phyloP scores from a whole-genome alignment of 2,329 filamentous ascomycete species.

The Cercospora sojina region DNA sequence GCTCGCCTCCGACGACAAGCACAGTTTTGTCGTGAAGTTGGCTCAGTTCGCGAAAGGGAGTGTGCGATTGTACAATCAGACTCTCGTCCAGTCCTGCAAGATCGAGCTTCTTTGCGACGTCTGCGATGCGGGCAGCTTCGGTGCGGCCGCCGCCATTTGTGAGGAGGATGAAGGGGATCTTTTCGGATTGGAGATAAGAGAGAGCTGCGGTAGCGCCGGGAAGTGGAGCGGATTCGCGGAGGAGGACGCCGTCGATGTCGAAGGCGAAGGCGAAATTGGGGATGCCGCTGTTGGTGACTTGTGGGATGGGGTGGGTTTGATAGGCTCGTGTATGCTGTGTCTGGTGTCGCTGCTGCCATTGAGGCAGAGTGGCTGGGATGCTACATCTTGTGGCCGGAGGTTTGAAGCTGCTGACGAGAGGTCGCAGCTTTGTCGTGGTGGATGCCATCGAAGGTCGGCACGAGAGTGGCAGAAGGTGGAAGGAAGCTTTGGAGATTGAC shows the following conservation, averaged over 20 bases:
- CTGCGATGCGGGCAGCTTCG: slow-evolving; percentile 69
- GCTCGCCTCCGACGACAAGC: slow-evolving; percentile 50
- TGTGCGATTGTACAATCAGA: slow-evolving; percentile 87
- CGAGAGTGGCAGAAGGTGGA: background rate
- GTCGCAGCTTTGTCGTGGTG: slow-evolving; percentile 3
- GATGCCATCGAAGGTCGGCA: slow-evolving; percentile 6
- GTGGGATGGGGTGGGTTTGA: slow-evolving; percentile 6
- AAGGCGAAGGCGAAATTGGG: slow-evolving; percentile 58
- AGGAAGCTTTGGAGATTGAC: background rate
- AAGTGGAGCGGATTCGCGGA: slow-evolving; percentile 76
- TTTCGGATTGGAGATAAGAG: slow-evolving; percentile 66
- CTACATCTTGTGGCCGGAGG: background rate
- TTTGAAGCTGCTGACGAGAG: background rate
- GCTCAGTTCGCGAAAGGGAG: slow-evolving; percentile 74
- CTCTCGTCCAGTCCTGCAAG: slow-evolving; percentile 60
- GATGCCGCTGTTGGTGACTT: slow-evolving; percentile 19
- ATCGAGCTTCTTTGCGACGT: slow-evolving; percentile 65
- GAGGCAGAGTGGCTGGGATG: background rate
- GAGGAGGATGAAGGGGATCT: slow-evolving; percentile 87
- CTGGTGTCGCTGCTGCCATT: background rate
- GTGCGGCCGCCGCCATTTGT: slow-evolving; percentile 92
- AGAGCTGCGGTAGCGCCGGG: slow-evolving; percentile 75
- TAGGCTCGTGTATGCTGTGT: background rate
- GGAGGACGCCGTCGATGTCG: slow-evolving; percentile 89
- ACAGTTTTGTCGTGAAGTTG: slow-evolving; percentile 56